phyloP scores from a whole-genome alignment of 2,329 filamentous ascomycete genomes.

The Taxawa tesnikishii region DNA sequence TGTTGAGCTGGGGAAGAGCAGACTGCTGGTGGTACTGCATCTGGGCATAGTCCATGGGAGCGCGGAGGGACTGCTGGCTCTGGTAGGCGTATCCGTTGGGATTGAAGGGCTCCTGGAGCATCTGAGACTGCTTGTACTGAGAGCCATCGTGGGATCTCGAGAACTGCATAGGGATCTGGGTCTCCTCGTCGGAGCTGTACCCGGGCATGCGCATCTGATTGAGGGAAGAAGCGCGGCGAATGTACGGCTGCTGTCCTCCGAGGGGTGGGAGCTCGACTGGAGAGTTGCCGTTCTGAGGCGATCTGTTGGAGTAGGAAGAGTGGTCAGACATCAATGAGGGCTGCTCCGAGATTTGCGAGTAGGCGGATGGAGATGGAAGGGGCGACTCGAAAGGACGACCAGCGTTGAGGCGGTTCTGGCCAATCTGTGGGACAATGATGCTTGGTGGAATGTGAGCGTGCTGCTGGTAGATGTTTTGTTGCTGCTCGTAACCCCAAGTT shows the following conservation, averaged over 20 bases:
- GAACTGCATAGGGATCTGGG: conserved; percentile 17
- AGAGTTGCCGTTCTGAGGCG: conserved; percentile 31
- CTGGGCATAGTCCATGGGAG: conserved; percentile 7
- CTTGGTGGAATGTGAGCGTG: conserved; percentile 15
- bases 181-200: conserved; percentile 16
- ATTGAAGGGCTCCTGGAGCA: conserved; percentile 22
- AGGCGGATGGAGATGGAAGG: conserved; percentile 50
- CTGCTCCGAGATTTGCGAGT: conserved; percentile 53
- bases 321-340: conserved; percentile 61
- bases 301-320: conserved; percentile 32
- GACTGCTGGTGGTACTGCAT: conserved; percentile 10
- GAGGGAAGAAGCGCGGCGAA: conserved; percentile 16
- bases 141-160: conserved; percentile 14
- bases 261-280: conserved; percentile 32
- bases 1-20: conserved; percentile 9
- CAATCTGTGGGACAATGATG: conserved; percentile 17
- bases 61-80: conserved; percentile 10
- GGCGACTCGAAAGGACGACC: conserved; percentile 36
- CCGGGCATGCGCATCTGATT: conserved; percentile 22
- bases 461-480: conserved; percentile 6
- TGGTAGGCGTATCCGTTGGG: conserved; percentile 11
- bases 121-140: conserved; percentile 13
- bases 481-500: conserved; percentile 10
- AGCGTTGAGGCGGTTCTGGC: conserved; percentile 14
- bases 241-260: conserved; percentile 10